Base-by-base conservation (phyloP, 2,329 filamentous ascomycete species). In the Fusarium sp. region DNA sequence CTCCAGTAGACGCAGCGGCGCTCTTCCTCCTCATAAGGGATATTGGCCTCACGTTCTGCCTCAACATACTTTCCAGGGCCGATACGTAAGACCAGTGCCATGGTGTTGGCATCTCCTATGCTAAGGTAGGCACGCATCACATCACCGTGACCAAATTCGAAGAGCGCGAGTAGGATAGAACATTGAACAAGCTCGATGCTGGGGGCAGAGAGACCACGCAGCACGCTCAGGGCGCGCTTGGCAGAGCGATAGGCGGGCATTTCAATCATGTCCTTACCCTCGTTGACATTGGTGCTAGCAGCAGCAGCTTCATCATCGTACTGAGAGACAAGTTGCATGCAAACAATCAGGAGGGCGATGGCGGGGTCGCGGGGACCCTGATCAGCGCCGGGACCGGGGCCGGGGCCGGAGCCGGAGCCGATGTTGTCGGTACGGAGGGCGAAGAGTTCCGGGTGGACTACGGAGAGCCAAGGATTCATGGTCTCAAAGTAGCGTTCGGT, bases 81-180 rank as follows among this genome's bases (percentile, higher is more conserved):
- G 17, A 84, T 76, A 7, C 72, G 76, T 36, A 83, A 53, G 9
- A 79, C 70, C 24, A 78, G 73, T 14, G 79, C 78, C 46, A 78
- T 77, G 6, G 78, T 77, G n/a, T 78, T 79, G 1, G 79, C 77
- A 68, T 83, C 81, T 34, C 80, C 80, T 11, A 83, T 75, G 11
- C 81, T 83, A 31, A 80, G 72, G 63, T 83, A 84, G 24, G 81
- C 80, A n/a, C 80, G 75, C 51, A 74, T 72, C 33, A 80, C 76
- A 34, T 82, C 78, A 33, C 82, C 82, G 61, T 84, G 82, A 3
- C 82, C 82, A 63, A 83, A 82, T 64, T 84, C 82, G 67, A 81
- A 84, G 42, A 83, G 72, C 6, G 81, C 79, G 42, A 83, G 67
- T 57, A 84, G 69, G 20, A 81, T 76, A 28, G 78, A 80, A 59